Evolutionary conservation across 345 rosid genomes (phyloP), one percentile per base, ranked within the genome.

Genomic region (Hypericum androsaemum): DNA sequence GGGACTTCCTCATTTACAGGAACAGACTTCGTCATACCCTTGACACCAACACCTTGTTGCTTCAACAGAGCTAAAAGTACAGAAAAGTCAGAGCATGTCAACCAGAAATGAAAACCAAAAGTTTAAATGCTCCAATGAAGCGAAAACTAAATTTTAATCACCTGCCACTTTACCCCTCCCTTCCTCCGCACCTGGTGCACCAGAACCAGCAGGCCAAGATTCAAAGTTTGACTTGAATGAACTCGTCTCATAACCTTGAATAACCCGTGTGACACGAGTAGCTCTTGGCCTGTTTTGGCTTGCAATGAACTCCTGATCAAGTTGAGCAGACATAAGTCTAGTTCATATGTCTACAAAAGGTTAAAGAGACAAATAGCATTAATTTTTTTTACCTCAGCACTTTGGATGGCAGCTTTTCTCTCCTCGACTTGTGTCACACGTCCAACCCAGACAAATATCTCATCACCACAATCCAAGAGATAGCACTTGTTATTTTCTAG

Each of bases 121-220:
- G 50, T 14, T 47, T 55, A 13, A 46, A 39, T 45, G 57, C 32
- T 40, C 61, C 39, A 37, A 61, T 16, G 39, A 10, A 63, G 44
- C 47, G 35, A n/a, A 22, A 22, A 22, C 43, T 50, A 58, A 54
- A 52, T 40, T n/a, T 66, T 13, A 35, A 44, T 53, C 71, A 94
- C 99, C 99, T 11, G 99, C 95, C 10, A 94, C 97, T 86, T 88
- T 94, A 58, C 99, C 99, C 68, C 99, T 88, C 51, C 95, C 95
- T 71, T 88, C 99, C 79, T 88, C 97, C 52, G 76, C 71, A 69
- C 77, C 89, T 53, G 92, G 81, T 60, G 86, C 50, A 47, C 83
- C 67, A 47, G 94, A 75, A 45, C 95, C 94, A 44, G 83, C 82
- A 15, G 99, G 95, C 95, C 99, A 94, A 66, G 92, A 78, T 63